Base-by-base conservation (phyloP, 2,329 filamentous ascomycete species). In the Scopulariopsis brevicaulis region DNA sequence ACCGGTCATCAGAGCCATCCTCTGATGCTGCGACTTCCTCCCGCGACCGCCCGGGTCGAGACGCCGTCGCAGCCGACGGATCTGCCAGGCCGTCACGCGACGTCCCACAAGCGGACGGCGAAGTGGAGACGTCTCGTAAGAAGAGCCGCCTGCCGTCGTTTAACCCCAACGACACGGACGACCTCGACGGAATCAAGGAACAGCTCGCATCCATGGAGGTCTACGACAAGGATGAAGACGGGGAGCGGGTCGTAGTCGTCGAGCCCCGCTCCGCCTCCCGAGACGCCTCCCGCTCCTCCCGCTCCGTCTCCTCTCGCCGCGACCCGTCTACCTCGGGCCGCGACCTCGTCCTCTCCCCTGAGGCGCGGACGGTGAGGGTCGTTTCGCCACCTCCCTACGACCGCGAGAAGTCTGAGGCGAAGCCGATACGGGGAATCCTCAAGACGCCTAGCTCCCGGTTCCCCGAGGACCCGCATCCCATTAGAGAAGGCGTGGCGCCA, bases 401-500 rank as follows among this genome's bases (percentile, higher is more conserved):
- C 46, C 46, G 46, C 8, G 60, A 80, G 83, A 65, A 74, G 22
- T 15, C 77, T 22, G 86, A 89, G 20, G 79, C 80, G 48, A 87
- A 89, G 62, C 81, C 83, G 20, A 81, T 90, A 60, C 94, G 88
- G 70, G 86, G 91, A 18, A 97, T 97, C 59, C 77, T 97, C 51
- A 94, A 95, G 70, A 81, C 83, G 58, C 92, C 93, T 1, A 90
- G 84, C 18, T 78, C 80, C 28, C 87, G 87, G 65, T 97, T 96
- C 65, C 93, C 93, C 0, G 92, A 96, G 66, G 87, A 96, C 61
- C 82, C 84, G 1, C 86, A 91, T 63, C 87, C 90, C 0, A 79
- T 95, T 40, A 83, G 92, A 22, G 93, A 96, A 69, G 93, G 92
- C 18, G 93, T 96, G 7, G 91, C 92, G 1, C 92, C 92, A n/a